phyloP scores from a whole-genome alignment of 768 basidiomycete genomes.

The Rhodotorula paludigena region DNA sequence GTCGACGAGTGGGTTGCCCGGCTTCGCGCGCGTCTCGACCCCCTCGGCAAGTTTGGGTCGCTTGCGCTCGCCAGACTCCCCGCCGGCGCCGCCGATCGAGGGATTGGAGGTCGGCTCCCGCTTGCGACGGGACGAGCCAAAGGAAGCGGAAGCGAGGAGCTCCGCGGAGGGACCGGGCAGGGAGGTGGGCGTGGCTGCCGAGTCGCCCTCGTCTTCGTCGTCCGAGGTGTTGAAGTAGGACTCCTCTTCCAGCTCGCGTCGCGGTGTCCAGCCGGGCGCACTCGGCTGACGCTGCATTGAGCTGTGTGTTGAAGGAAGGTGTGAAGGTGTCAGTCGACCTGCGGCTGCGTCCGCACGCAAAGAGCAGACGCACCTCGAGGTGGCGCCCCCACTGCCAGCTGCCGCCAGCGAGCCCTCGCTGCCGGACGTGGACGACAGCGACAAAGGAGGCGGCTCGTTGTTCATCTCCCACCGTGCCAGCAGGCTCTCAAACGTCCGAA shows the following conservation, averaged over 20 bases:
- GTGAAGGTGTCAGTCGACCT: conserved; percentile 25
- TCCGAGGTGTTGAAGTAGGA: conserved; percentile 91
- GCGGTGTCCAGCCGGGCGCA: conserved; percentile 54
- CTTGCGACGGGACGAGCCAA: conserved; percentile 15
- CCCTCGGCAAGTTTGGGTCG: conserved; percentile 2
- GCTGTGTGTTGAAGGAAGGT: neutral
- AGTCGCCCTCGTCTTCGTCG: conserved; percentile 55
- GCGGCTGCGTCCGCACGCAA: conserved; percentile 49
- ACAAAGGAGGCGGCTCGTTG: conserved; percentile 56
- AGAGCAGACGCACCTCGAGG: neutral
- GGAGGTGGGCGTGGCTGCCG: neutral
- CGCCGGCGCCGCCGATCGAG: neutral
- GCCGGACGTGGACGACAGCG: neutral
- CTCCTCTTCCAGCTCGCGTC: conserved; percentile 64
- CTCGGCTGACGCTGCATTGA: conserved; percentile 38
- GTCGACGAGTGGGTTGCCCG: conserved; percentile 5
- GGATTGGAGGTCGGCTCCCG: neutral
- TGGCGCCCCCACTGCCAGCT: conserved; percentile 46
- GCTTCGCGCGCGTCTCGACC: neutral
- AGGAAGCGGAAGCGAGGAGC: neutral
- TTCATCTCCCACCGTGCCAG: conserved; percentile 87
- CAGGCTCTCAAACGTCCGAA: conserved; percentile 65
- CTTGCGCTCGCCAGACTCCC: neutral
- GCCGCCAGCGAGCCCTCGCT: conserved; percentile 54
- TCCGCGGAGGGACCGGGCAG: neutral